Conservation (phyloP, 441 rosid species). For the Macaranga tanarius region DNA sequence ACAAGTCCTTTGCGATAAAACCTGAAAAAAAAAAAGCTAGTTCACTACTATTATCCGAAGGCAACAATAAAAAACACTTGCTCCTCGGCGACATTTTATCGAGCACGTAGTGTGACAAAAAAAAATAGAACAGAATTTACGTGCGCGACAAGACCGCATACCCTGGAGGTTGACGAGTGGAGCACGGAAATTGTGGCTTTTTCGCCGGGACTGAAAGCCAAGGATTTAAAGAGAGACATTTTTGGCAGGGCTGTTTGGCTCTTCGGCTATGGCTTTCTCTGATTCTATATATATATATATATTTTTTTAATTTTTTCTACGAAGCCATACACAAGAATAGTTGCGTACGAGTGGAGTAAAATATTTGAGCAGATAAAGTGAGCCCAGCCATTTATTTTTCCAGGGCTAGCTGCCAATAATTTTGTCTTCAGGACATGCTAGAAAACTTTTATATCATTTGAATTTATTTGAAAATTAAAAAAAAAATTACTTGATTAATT, state of each 20-base stretch:
- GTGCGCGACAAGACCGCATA: constrained; percentile 9
- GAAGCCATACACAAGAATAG: too few species aligned
- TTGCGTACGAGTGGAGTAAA: too few species aligned
- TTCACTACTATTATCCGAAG: not conserved
- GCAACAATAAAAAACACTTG: too few species aligned
- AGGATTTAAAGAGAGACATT: constrained; percentile 51
- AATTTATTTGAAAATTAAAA: not conserved
- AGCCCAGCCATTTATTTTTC: not conserved
- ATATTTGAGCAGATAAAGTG: too few species aligned
- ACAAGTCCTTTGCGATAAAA: constrained; percentile 46
- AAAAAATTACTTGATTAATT: too few species aligned
- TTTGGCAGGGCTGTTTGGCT: too few species aligned
- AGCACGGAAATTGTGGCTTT: constrained; percentile 57
- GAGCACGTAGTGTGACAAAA: constrained; percentile 34
- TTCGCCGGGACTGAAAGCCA: constrained; percentile 47
- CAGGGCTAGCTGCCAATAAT: not conserved
- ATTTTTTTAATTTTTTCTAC: not conserved
- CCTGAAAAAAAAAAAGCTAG: constrained; percentile 35
- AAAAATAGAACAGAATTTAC: not conserved
- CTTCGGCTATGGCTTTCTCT: not conserved
- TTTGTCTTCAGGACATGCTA: too few species aligned
- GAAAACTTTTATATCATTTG: too few species aligned
- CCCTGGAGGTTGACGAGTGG: constrained; percentile 64
- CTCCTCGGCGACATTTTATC: constrained; percentile 36
- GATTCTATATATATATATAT: too few species aligned